Evolutionary conservation across 768 basidiomycete genomes (phyloP).

Genomic region (Tylopilus plumbeoviolaceoides): DNA sequence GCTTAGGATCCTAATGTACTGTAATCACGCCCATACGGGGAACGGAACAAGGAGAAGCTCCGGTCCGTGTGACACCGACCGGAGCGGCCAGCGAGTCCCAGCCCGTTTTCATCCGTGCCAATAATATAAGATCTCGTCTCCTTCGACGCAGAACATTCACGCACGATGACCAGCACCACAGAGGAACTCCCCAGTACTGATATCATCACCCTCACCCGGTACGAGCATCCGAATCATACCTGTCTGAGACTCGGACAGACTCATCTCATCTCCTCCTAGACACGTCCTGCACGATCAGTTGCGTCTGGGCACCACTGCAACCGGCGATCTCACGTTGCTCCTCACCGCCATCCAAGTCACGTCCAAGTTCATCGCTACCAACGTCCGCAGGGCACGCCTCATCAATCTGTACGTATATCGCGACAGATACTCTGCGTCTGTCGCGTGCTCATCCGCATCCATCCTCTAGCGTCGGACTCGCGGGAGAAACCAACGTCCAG

Average conservation of each 20-base stretch:
- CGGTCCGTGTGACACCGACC: slow-evolving; percentile 5
- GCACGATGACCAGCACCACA: slow-evolving; percentile 25
- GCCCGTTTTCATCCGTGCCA: slow-evolving; percentile 20
- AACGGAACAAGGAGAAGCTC: slow-evolving; percentile 10
- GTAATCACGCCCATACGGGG: slow-evolving; percentile 13
- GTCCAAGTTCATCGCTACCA: slow-evolving; percentile 96
- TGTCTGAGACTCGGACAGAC: no score
- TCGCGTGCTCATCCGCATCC: not conserved
- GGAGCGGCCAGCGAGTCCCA: not conserved
- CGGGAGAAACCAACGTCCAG: slow-evolving; percentile 94
- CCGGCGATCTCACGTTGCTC: slow-evolving; percentile 91
- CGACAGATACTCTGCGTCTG: not conserved
- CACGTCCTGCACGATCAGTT: slow-evolving; percentile 88
- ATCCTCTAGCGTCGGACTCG: slow-evolving; percentile 80
- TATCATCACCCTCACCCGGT: slow-evolving; percentile 92
- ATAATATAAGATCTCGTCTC: slow-evolving; percentile 7
- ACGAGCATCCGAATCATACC: slow-evolving; percentile 24
- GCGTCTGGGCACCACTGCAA: slow-evolving; percentile 75
- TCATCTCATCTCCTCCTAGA: slow-evolving; percentile 35
- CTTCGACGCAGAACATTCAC: not conserved
- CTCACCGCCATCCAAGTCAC: slow-evolving; percentile 95
- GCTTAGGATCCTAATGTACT: slow-evolving; percentile 9
- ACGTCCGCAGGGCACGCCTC: slow-evolving; percentile 92
- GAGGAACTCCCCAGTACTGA: slow-evolving; percentile 79
- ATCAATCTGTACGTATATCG: slow-evolving; percentile 81